phyloP scores from a whole-genome alignment of 2,329 filamentous ascomycete species.

The Arthrobotrys iridis region DNA sequence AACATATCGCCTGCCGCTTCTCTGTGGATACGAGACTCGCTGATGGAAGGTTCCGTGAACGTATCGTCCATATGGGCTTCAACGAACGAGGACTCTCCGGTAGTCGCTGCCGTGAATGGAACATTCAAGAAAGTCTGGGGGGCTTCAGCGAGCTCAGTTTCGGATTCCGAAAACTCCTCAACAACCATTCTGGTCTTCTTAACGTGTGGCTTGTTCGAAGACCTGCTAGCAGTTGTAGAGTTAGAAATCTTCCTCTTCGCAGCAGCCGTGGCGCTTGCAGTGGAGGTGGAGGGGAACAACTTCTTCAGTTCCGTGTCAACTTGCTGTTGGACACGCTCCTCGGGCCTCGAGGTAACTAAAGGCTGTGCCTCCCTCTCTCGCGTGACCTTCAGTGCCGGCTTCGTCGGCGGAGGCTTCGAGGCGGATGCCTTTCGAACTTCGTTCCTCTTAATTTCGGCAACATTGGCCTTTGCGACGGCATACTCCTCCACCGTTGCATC shows the following conservation, averaged over 20 bases:
- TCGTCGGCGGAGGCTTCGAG: conserved; percentile 1
- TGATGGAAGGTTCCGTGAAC: conserved; percentile 41
- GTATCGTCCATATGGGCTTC: conserved; percentile 41
- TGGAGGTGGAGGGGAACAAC: conserved; percentile 33
- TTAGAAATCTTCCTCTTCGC: conserved; percentile 48
- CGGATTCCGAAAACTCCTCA: conserved; percentile 43
- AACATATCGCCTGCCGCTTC: conserved; percentile 38
- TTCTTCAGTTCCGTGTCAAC: conserved; percentile 47
- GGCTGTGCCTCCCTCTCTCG: not conserved
- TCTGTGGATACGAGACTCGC: conserved; percentile 36
- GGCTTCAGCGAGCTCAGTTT: not conserved
- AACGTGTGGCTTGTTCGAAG: conserved; percentile 33
- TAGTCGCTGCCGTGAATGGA: conserved; percentile 3
- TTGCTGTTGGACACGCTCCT: conserved; percentile 44
- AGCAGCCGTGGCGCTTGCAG: not conserved
- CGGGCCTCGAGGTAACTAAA: not conserved
- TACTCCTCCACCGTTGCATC: conserved; percentile 5
- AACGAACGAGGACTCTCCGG: conserved; percentile 11
- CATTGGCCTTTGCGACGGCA: not conserved
- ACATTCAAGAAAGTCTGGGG: not conserved
- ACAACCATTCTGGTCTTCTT: conserved; percentile 46
- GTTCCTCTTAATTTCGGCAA: conserved; percentile 9
- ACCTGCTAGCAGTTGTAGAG: conserved; percentile 36
- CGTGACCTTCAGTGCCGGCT: conserved; percentile 9
- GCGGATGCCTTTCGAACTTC: conserved; percentile 13